Evolutionary conservation across 768 basidiomycete species (phyloP).

Genomic region (Rhodocollybia butyracea): DNA sequence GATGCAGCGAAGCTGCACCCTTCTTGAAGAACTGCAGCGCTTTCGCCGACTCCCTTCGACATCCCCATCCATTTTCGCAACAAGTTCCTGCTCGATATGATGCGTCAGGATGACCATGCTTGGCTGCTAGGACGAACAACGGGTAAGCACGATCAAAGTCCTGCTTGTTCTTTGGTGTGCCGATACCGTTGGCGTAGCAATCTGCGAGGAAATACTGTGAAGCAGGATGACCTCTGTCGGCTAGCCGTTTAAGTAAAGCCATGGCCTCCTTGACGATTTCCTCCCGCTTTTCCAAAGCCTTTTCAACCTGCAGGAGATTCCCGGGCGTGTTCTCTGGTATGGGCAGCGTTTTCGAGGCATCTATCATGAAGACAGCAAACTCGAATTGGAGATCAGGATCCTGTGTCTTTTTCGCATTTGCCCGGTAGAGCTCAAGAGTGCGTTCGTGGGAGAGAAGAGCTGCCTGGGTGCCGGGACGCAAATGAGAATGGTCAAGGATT

Average conservation of each 20-base stretch:
- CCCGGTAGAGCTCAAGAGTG: slow-evolving; percentile 94
- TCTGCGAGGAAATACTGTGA: slow-evolving; percentile 98
- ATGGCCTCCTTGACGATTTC: slow-evolving; percentile 89
- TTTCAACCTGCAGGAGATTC: slow-evolving; percentile 79
- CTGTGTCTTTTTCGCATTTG: slow-evolving; percentile 98
- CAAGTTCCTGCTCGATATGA: slow-evolving; percentile 95
- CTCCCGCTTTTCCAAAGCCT: slow-evolving; percentile 77
- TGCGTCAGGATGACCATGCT: slow-evolving; percentile 95
- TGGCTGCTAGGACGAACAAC: slow-evolving; percentile 91
- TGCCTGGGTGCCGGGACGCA: slow-evolving; percentile 89
- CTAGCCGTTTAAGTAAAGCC: slow-evolving; percentile 81
- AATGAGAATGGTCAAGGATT: slow-evolving; percentile 87
- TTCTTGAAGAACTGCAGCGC: slow-evolving; percentile 93
- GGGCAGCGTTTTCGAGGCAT: slow-evolving; percentile 88
- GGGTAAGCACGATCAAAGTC: slow-evolving; percentile 98
- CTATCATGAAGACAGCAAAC: slow-evolving; percentile 98
- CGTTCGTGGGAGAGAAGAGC: slow-evolving; percentile 92
- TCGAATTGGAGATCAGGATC: slow-evolving; percentile 98
- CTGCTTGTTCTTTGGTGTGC: slow-evolving; percentile 83
- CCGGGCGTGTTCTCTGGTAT: slow-evolving; percentile 67
- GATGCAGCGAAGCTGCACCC: slow-evolving; percentile 86
- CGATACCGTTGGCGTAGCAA: slow-evolving; percentile 98
- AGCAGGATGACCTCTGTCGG: slow-evolving; percentile 90
- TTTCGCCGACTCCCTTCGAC: slow-evolving; percentile 86
- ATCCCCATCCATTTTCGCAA: slow-evolving; percentile 99